These are phyloP conservation scores for Eurotiales sp. DNA, from an alignment of 2,329 filamentous ascomycete species.

Conservation along the genomic window DNA sequence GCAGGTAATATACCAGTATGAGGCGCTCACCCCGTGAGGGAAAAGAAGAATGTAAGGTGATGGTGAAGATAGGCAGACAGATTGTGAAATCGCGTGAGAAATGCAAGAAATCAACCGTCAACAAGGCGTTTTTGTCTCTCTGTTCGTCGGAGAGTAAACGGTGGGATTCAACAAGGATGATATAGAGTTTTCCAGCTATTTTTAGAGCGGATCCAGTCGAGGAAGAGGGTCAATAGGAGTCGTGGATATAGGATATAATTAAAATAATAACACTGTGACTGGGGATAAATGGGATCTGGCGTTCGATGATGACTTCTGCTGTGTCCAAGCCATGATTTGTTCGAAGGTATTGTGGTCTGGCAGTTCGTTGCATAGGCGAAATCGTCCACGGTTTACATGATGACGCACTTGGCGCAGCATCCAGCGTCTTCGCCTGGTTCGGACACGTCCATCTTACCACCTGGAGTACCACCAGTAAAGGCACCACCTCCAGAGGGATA, in stretches of 20 bases:
- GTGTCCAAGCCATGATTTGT: background rate
- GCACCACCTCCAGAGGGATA: slow-evolving; percentile 68
- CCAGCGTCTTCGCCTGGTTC: slow-evolving; percentile 51
- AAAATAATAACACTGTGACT: slow-evolving; percentile 1
- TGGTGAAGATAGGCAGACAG: slow-evolving; percentile 1
- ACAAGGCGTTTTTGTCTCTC: background rate
- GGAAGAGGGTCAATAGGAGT: slow-evolving; percentile 1
- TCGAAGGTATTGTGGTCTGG: background rate
- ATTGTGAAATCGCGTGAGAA: background rate
- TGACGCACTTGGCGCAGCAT: slow-evolving; percentile 80
- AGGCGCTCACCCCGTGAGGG: slow-evolving; percentile 10
- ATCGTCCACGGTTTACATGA: slow-evolving; percentile 63
- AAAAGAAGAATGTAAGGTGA: slow-evolving; percentile 11
- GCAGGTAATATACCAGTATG: slow-evolving; percentile 11
- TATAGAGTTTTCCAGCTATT: slow-evolving; percentile 1
- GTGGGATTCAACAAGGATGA: too few species aligned
- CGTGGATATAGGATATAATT: slow-evolving; percentile 5
- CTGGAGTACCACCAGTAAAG: slow-evolving; percentile 57
- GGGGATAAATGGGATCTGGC: background rate
- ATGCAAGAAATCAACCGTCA: background rate
- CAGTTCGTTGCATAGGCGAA: slow-evolving; percentile 3
- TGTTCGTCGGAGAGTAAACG: too few species aligned
- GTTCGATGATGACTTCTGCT: background rate
- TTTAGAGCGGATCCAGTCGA: slow-evolving; percentile 6
- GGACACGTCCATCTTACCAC: slow-evolving; percentile 72